These are phyloP conservation scores for Escallonia rubra DNA, from an alignment of 129 eudicot species.

Conservation along the genomic window DNA sequence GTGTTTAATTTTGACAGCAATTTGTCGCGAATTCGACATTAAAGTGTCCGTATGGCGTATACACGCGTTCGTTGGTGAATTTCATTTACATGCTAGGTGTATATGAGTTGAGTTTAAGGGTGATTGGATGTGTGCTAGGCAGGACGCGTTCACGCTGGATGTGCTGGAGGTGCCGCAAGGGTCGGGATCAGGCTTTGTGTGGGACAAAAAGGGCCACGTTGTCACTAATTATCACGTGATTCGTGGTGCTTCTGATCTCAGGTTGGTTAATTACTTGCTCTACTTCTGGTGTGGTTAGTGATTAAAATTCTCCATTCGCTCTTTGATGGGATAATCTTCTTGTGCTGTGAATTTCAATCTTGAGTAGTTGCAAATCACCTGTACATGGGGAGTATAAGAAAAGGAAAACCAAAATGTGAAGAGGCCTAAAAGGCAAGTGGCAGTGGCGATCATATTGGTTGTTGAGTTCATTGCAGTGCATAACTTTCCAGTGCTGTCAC, in stretches of 20 bases:
- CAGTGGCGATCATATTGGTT: too few species aligned
- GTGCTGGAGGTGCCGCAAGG: constrained; percentile 97
- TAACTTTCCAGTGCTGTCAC: too few species aligned
- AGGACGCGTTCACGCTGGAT: constrained; percentile 94
- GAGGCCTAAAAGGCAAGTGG: too few species aligned
- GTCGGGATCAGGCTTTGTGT: constrained; percentile 94
- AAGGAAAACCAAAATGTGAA: too few species aligned
- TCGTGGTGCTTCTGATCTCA: constrained; percentile 99
- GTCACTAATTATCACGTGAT: constrained; percentile 96
- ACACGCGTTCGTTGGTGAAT: background rate
- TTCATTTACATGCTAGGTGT: constrained; percentile 1
- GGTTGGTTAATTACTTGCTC: constrained; percentile 37
- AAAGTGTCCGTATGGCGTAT: background rate
- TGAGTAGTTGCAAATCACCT: too few species aligned
- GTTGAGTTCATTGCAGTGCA: too few species aligned
- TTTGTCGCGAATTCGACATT: background rate
- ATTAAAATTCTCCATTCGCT: background rate
- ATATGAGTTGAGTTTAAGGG: background rate
- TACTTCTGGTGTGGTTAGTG: background rate
- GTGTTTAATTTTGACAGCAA: background rate
- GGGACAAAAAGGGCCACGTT: constrained; percentile 79
- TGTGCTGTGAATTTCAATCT: background rate
- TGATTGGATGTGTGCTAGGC: constrained; percentile 42
- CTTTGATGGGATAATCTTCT: background rate
- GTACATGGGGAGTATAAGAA: too few species aligned